These are phyloP conservation scores for Epicoccum nigrum DNA, from an alignment of 2,329 filamentous ascomycete genomes.

Conservation along the genomic window DNA sequence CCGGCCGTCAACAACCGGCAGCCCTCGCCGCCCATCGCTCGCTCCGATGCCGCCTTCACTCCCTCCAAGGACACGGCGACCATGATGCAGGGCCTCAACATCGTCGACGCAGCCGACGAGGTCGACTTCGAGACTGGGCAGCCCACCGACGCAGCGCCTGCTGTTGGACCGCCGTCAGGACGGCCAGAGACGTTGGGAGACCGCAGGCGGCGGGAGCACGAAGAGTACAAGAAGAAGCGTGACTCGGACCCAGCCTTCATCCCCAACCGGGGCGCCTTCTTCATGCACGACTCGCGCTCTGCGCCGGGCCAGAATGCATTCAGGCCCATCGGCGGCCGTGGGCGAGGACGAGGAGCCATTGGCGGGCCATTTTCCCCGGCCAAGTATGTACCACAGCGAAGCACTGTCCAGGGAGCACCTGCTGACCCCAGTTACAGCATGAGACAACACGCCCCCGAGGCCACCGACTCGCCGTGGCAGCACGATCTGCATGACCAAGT, in stretches of 20 bases:
- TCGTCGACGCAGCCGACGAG: constrained; percentile 50
- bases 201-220: constrained; percentile 80
- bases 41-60: constrained; percentile 46
- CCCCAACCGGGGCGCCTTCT: constrained; percentile 91
- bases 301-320: constrained; percentile 80
- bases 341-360: constrained; percentile 60
- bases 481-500: constrained; percentile 89
- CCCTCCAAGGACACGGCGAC: constrained; percentile 63
- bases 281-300: constrained; percentile 91
- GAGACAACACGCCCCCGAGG: constrained; percentile 51
- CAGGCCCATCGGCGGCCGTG: constrained; percentile 66
- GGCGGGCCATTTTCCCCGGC: constrained; percentile 62
- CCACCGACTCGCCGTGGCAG: constrained; percentile 79
- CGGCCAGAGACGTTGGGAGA: constrained; percentile 67
- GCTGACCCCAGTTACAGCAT: constrained; percentile 48
- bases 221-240: constrained; percentile 86
- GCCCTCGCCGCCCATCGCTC: constrained; percentile 45
- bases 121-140: constrained; percentile 59
- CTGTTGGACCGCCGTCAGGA: constrained; percentile 39
- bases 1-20: constrained; percentile 36
- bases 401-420: not conserved
- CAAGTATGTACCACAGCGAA: constrained; percentile 58
- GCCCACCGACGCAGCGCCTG: constrained; percentile 46
- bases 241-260: constrained; percentile 93
- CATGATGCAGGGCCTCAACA: constrained; percentile 65